Evolutionary conservation across 2,329 filamentous ascomycete genomes (phyloP), one percentile per base, ranked within the genome.

Genomic region (Cladosporium sp.): DNA sequence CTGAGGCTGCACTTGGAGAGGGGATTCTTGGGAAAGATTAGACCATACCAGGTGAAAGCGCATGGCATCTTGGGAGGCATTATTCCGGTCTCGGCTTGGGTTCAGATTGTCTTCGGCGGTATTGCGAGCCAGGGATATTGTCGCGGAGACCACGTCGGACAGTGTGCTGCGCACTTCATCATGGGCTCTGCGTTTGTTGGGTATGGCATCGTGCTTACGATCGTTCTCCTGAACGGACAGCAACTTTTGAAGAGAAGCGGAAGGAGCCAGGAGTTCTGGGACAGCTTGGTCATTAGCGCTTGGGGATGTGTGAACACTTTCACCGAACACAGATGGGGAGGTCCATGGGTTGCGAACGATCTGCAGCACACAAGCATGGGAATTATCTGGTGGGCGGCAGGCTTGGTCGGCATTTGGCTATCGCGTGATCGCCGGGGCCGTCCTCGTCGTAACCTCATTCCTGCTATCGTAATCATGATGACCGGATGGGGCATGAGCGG

Each of bases 311-410:
- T 99, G 79, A 99, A 98, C 79, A 98, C 95, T 10, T 98, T 99
- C 72, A 99, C 95, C 21, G 95, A 98, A 79, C 95, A 99, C 76
- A 88, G 91, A 62, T 99, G 95, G 95, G 95, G 95, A 64, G 84
- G 84, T 0, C 85, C 87, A 0, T 99, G 95, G 95, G 92, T 91
- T 62, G 88, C 87, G 78, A 98, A 97, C 75, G 95, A 99, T 78
- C 88, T 97, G 80, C 94, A 99, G 78, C 95, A 99, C 78, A 99
- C 95, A 0, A 92, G 91, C n/a, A 98, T 99, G 94, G 95, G 95
- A n/a, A 88, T 99, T 68, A 88, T 99, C 61, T 99, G 95, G 95
- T 99, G 94, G 94, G 91, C 89, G 72, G 94, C 95, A 8, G 95
- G 95, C 28, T 81, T 99, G 33, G 86, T 94, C 12, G 95, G 95